A percentile compares a stretch with the other conserved stretches of the same genome.
These are phyloP conservation scores for Sporothrix mexicana DNA, from an alignment of 2,329 filamentous ascomycete genomes.

Conservation along the genomic window DNA sequence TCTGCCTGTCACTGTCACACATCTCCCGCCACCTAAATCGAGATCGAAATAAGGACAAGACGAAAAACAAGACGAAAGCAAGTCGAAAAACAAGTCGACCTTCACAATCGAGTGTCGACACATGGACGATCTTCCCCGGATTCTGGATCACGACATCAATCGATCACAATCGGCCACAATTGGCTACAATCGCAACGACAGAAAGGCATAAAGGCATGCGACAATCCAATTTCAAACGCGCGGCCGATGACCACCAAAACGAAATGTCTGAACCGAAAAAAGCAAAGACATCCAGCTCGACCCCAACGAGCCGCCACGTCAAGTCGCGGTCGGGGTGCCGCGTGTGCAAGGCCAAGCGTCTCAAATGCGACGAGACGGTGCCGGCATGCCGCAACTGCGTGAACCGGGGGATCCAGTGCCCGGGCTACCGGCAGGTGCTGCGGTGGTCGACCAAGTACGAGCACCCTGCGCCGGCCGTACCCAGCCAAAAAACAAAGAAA, in stretches of 20 bases:
- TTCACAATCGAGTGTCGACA: neutral
- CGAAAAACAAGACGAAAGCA: neutral
- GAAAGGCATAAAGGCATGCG: neutral
- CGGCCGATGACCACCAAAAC: neutral
- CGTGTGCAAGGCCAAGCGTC: constrained; percentile 39
- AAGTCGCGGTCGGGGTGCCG: constrained; percentile 38
- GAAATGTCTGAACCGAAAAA: neutral
- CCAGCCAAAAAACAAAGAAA: no score
- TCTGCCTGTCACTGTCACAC: neutral
- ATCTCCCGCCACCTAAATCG: neutral
- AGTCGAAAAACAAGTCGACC: neutral
- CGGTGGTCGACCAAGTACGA: constrained; percentile 52
- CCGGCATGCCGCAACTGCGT: constrained; percentile 43
- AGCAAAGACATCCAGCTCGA: neutral
- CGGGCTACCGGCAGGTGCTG: constrained; percentile 45
- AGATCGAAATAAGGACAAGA: neutral
- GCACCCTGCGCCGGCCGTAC: no score
- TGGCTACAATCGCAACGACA: neutral
- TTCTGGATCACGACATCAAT: neutral
- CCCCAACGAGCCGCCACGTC: constrained; percentile 36
- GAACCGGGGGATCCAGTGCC: constrained; percentile 43
- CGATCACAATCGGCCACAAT: neutral
- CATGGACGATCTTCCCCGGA: neutral
- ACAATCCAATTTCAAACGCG: neutral
- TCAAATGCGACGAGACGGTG: constrained; percentile 45